Evolutionary conservation across 345 rosid species (phyloP), one percentile per base, ranked within the genome.

Genomic region (Corchorus capsularis): DNA sequence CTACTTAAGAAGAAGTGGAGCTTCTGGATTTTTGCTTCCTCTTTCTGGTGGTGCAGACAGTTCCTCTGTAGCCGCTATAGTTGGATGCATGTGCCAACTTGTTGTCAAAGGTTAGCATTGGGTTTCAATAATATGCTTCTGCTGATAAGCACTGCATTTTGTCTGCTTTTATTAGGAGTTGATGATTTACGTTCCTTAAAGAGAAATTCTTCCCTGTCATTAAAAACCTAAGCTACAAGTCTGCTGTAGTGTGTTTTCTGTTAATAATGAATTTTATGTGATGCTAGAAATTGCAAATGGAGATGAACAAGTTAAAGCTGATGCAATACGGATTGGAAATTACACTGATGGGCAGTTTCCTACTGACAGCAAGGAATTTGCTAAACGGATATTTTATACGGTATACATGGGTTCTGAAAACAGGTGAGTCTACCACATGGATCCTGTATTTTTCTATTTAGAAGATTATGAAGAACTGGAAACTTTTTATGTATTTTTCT

Each of bases 11-110:
- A 88, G 98, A 91, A 96, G 97, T 78, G 97, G 94, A 62, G 97
- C 99, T 76, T 93, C 97, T 55, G 99, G 99, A 34, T 96, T 93
- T 86, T 84, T 96, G 88, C 97, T 96, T 80, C 98, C 99, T 13
- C 97, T 94, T 70, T 96, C 99, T 82, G 99, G 99, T 45, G 97
- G 95, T 15, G 98, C 97, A 72, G 97, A 94, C 74, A 94, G 99
- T 85, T 96, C 99, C 55, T 86, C 94, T 46, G 99, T 94, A 43
- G 99, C 98, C 79, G 98, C 99, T 66, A 93, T 96, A 62, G 99
- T 96, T 85, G 99, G 99, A 63, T 90, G 95, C 89, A 96, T 96
- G 99, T 94, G 99, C 82, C 98, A 96, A 79, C 95, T 96, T 77
- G 97, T 96, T 71, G 90, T 96, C 60, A 90, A 92, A 91, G 98